Evolutionary conservation across 306 rosid genomes (phyloP), one percentile per base, ranked within the genome.

Genomic region (Ormosia emarginata): DNA sequence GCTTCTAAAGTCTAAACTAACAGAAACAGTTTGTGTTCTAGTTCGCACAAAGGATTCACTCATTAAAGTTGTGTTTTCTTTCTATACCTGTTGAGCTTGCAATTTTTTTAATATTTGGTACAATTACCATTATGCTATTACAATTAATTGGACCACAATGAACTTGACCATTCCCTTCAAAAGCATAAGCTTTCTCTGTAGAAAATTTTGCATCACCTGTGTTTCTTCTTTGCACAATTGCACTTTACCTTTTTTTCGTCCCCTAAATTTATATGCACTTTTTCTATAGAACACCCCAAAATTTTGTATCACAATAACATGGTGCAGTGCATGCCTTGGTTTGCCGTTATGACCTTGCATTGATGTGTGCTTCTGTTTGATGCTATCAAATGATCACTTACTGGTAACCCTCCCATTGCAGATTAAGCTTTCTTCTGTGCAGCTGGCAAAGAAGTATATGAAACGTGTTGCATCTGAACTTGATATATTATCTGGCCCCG

Each of bases 391-490:
- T 58, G 33, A 61, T 80, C 66, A 67, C 64, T 43, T 59, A 8
- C 62, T 15, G 50, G 71, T 52, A 63, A 66, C 11, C 78, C 83
- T 77, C 2, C 55, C 64, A 56, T 49, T 77, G 86, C 92, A 92
- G 98, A 94, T 92, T 81, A 94, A 94, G 92, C 91, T 92, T 81
- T 92, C 95, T 57, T 92, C 97, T 2, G 95, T 94, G 17, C 98
- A 90, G 82, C 85, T 92, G 80, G 97, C 97, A 29, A 94, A 86
- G 86, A 92, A 85, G 88, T 92, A 92, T 56, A 92, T 92, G 98
- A 92, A 94, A 65, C 95, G 95, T 11, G 97, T 94, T 69, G 94
- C 91, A 69, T 85, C 91, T 17, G 98, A 94, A 84, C 98, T 90
- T 44, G 95, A 94, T 69, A 72, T 82, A 8, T 59, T 92, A 85